Conservation (phyloP, 306 rosid species). For the Sicyos baderoa region DNA sequence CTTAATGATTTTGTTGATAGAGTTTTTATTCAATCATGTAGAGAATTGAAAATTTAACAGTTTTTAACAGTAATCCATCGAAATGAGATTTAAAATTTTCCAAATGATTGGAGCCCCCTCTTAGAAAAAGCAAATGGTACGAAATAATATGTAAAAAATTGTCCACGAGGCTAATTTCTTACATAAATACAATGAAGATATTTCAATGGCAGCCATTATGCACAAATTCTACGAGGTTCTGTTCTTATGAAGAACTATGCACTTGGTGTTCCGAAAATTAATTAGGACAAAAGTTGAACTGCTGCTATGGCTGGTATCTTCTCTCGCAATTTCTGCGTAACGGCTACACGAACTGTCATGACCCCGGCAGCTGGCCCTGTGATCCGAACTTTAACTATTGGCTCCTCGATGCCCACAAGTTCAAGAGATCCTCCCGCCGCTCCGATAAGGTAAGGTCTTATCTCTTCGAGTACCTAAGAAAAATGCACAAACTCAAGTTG, state of each 20-base stretch:
- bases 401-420: conserved; percentile 77
- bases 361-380: conserved; percentile 73
- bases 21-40: too few species aligned
- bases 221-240: neutral
- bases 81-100: too few species aligned
- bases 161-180: neutral
- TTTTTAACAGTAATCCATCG: too few species aligned
- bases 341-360: conserved; percentile 92
- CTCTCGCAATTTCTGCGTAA: conserved; percentile 86
- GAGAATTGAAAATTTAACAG: too few species aligned
- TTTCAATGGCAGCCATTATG: too few species aligned
- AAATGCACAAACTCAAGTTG: neutral
- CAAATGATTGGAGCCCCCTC: neutral
- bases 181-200: neutral
- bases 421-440: conserved; percentile 84
- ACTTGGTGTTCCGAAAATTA: too few species aligned
- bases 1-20: too few species aligned
- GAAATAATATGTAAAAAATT: neutral
- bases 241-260: neutral
- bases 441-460: conserved; percentile 87
- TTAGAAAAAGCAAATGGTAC: neutral
- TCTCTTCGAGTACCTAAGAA: conserved; percentile 78
- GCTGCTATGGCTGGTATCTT: conserved; percentile 81
- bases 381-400: conserved; percentile 56
- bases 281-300: conserved; percentile 61